Evolutionary conservation across 2,329 filamentous ascomycete species (phyloP), one percentile per base, ranked within the genome.

Genomic region (Aspergillus phoenicis): DNA sequence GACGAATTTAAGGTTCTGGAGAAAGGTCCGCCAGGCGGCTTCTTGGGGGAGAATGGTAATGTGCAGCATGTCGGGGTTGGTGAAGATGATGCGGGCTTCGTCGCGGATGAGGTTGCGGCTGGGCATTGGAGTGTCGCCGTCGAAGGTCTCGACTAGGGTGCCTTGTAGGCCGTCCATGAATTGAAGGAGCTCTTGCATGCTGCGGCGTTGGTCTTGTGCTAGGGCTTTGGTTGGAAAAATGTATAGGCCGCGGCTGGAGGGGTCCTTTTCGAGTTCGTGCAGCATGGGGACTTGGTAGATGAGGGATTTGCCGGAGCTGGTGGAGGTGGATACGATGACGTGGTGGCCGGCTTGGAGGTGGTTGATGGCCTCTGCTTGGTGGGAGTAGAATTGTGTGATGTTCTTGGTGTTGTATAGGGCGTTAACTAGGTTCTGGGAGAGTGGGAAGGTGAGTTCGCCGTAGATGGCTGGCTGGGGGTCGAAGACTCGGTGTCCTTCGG

Each of bases 181-280:
- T 0, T 84, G 80, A 62, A 98, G 80, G 72, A 98, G 84, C 57
- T 97, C 92, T 70, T 91, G 91, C 73, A 99, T 81, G 67, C 93
- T 97, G 67, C 93, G 85, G 68, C 89, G 88, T 75, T 99, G 95
- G 75, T 99, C 95, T 74, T 99, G 95, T 0, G 95, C 94, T 15
- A 99, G 80, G 1, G 95, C 95, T 77, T 99, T 99, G 0, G 95
- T 99, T 0, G 95, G 95, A 63, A 99, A 99, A 38, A 99, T 97
- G 73, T 97, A 98, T 88, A 99, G 92, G 2, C 95, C 95, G 68
- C 95, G 84, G 8, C 91, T 91, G 59, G 88, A 82, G 2, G 77
- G 80, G 69, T 98, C 90, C 56, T 86, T 82, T 75, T 99, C 94
- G 2, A 99, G 80, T 53, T 91, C 90, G 71, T 96, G 88, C 10